Evolutionary conservation across 2,329 filamentous ascomycete species (phyloP).

Genomic region (Aspergillus thermomutatus): DNA sequence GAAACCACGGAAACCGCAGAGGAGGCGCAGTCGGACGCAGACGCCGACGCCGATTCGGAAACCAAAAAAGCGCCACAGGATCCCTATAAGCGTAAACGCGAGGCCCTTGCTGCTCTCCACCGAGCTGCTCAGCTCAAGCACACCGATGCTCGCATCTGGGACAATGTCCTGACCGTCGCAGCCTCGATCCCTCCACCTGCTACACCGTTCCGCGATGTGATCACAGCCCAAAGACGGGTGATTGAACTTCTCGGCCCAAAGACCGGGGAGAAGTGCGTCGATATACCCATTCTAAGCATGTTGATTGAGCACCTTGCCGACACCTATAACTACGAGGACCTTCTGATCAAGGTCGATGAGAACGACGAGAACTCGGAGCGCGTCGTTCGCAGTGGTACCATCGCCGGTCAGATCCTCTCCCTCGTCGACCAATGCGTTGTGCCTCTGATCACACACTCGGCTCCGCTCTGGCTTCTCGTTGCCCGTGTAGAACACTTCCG

Average conservation of each 20-base stretch:
- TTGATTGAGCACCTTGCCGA: slow-evolving; percentile 69
- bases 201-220: slow-evolving; percentile 66
- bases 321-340: slow-evolving; percentile 37
- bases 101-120: slow-evolving; percentile 81
- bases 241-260: slow-evolving; percentile 66
- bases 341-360: slow-evolving; percentile 35
- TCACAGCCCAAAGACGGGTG: slow-evolving; percentile 70
- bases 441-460: slow-evolving; percentile 78
- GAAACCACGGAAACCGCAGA: slow-evolving; percentile 8
- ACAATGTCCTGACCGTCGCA: slow-evolving; percentile 87
- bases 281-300: slow-evolving; percentile 67
- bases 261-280: slow-evolving; percentile 73
- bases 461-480: slow-evolving; percentile 73
- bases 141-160: slow-evolving; percentile 91
- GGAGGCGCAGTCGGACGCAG: slow-evolving; percentile 30
- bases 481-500: slow-evolving; percentile 71
- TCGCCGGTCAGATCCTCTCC: slow-evolving; percentile 53
- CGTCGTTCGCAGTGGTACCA: slow-evolving; percentile 54
- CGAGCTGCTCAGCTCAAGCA: slow-evolving; percentile 78
- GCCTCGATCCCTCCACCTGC: slow-evolving; percentile 69
- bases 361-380: slow-evolving; percentile 19
- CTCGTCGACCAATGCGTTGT: slow-evolving; percentile 72
- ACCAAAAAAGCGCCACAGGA: slow-evolving; percentile 34
- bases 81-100: slow-evolving; percentile 62
- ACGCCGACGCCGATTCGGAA: slow-evolving; percentile 20